Base-by-base conservation (phyloP, 2,329 filamentous ascomycete genomes). In the Fusarium cyanostomum region DNA sequence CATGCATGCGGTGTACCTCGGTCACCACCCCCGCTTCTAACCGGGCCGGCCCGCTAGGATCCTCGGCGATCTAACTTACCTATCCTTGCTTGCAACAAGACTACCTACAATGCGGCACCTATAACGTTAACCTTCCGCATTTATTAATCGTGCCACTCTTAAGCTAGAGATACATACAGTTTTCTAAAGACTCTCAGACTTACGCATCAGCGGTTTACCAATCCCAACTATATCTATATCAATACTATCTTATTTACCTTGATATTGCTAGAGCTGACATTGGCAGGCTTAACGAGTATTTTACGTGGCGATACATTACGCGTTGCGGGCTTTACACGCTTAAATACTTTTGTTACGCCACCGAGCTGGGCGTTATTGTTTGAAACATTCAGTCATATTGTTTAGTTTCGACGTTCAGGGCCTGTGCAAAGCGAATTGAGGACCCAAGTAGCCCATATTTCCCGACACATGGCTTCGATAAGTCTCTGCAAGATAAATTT, bases 171-270 rank as follows among this genome's bases (percentile, higher is more conserved):
- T n/a, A n/a, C 21, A 12, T 48, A 38, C 10, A 7, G 10, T n/a
- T 18, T 24, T 8, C 50, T 52, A 31, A 52, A 45, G 41, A 31
- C 15, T 16, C 50, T 52, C 7, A 30, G 50, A 15, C 24, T 52
- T 3, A 38, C 41, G n/a, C 50, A 52, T 16, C 26, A 12, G 18
- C 50, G 41, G 4, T 39, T 52, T 11, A 33, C 50, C 31, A 24
- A 39, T 28, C 50, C 45, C 11, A 12, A 18, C 39, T 52, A 38
- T 24, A n/a, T n/a, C n/a, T n/a, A n/a, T n/a, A 52, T 52, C 33
- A 52, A 52, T 41, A 16, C 7, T 7, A 52, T 52, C 3, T 16
- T 52, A 7, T 52, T 52, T 31, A 31, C 39, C 8, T 31, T 31
- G 2, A 30, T 52, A 2, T 24, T 38, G 13, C 33, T 52, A 4